phyloP scores from a whole-genome alignment of 202 grass and related monocot genomes.

The Brachypodium distachyon region DNA sequence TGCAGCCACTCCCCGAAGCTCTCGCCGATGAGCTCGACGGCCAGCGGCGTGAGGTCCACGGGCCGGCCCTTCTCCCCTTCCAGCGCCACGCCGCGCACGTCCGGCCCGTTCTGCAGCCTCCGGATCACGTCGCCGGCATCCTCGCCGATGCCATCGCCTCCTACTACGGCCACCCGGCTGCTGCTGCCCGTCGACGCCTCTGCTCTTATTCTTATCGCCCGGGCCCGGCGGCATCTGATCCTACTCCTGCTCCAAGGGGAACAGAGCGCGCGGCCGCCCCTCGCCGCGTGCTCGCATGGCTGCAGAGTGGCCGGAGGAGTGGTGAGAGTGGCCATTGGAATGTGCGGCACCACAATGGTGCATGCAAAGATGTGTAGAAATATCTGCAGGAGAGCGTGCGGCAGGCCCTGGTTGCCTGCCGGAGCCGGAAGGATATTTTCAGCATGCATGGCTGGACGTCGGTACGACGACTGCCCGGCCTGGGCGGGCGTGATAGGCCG shows the following conservation, averaged over 20 bases:
- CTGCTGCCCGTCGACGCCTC: background rate
- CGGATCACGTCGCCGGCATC: conserved; percentile 49
- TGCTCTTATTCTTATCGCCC: background rate
- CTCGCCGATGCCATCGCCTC: no score
- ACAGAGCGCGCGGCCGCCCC: background rate
- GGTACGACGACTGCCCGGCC: background rate
- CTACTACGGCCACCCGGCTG: no score
- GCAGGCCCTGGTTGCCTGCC: background rate
- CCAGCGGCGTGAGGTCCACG: conserved; percentile 70
- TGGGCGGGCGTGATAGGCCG: conserved; percentile 4
- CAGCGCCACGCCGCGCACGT: conserved; percentile 71
- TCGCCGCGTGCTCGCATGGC: conserved; percentile 13
- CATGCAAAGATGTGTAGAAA: conserved; percentile 5
- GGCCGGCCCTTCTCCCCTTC: conserved; percentile 62
- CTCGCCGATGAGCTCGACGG: conserved; percentile 57
- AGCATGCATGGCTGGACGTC: no score
- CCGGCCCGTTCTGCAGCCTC: conserved; percentile 69
- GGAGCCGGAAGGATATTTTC: conserved; percentile 7
- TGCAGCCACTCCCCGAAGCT: conserved; percentile 77
- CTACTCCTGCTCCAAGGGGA: background rate
- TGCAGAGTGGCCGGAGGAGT: conserved; percentile 18
- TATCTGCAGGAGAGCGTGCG: background rate
- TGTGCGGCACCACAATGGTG: background rate
- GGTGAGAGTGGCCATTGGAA: background rate
- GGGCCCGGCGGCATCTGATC: no score